Conservation (phyloP, 805 yeast species). For the Pichia manshurica region DNA sequence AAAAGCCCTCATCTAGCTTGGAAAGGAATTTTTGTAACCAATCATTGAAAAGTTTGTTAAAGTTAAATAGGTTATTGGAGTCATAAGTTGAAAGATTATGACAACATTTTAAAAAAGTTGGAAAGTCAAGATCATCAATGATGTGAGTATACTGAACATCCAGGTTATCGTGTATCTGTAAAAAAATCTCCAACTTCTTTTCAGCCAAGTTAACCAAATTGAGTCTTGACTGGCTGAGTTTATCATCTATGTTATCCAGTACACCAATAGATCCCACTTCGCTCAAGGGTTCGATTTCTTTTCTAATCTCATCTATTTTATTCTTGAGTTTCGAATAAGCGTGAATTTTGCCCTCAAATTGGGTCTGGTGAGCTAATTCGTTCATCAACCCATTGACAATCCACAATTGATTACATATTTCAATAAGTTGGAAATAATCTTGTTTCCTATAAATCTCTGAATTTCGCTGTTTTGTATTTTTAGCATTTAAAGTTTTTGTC, state of each 20-base stretch:
- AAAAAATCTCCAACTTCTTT: conserved; percentile 10
- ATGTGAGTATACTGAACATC: conserved; percentile 12
- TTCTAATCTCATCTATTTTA: conserved; percentile 13
- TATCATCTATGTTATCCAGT: conserved; percentile 13
- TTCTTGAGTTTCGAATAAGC: conserved; percentile 16
- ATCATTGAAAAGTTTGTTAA: conserved; percentile 21
- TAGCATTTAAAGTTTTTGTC: neutral
- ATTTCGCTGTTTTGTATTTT: too few species aligned
- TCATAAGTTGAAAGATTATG: conserved; percentile 7
- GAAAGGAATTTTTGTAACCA: conserved; percentile 19
- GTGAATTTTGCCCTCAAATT: conserved; percentile 15
- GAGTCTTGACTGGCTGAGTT: conserved; percentile 9
- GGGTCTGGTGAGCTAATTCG: conserved; percentile 17
- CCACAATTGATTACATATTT: conserved; percentile 30
- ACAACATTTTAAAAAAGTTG: conserved; percentile 17
- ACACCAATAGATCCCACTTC: conserved; percentile 13
- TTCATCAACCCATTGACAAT: conserved; percentile 26
- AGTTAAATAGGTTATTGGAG: conserved; percentile 16
- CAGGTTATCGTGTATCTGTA: conserved; percentile 13
- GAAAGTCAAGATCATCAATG: conserved; percentile 15
- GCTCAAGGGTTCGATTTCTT: neutral
- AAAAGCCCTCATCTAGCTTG: conserved; percentile 15
- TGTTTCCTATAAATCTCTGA: neutral
- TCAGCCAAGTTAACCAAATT: conserved; percentile 10
- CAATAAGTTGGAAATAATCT: conserved; percentile 23